Conservation (phyloP, 2,329 filamentous ascomycete genomes). For the Rhinocladiella similis region DNA sequence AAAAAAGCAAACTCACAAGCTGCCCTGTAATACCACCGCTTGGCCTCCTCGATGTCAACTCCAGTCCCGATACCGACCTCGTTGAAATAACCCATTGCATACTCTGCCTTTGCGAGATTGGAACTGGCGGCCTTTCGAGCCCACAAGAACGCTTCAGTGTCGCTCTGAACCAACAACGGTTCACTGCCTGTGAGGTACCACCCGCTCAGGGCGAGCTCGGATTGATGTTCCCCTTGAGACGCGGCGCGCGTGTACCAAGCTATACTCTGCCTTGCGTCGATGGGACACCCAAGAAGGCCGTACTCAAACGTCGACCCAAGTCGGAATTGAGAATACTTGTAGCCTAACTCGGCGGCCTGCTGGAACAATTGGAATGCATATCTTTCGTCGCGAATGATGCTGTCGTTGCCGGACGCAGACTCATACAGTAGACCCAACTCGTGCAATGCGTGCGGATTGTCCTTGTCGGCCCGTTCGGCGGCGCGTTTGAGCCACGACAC, state of each 20-base stretch:
- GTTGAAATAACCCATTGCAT: slow-evolving; percentile 88
- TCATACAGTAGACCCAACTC: slow-evolving; percentile 71
- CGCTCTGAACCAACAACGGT: slow-evolving; percentile 83
- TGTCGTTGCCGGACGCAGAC: slow-evolving; percentile 60
- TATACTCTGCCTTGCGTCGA: slow-evolving; percentile 83
- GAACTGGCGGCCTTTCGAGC: slow-evolving; percentile 87
- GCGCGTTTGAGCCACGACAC: slow-evolving; percentile 91
- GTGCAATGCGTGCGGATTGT: slow-evolving; percentile 94
- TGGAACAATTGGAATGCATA: slow-evolving; percentile 82
- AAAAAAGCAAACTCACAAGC: slow-evolving; percentile 68
- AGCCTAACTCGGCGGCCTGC: slow-evolving; percentile 82
- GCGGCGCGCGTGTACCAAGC: slow-evolving; percentile 93
- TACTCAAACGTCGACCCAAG: slow-evolving; percentile 89
- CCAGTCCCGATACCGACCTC: slow-evolving; percentile 90
- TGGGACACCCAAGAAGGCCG: slow-evolving; percentile 75
- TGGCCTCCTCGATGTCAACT: slow-evolving; percentile 88
- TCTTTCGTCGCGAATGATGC: slow-evolving; percentile 74
- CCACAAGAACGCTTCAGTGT: slow-evolving; percentile 97
- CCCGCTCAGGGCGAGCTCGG: slow-evolving; percentile 79
- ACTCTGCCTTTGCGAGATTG: slow-evolving; percentile 89
- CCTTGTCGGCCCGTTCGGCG: slow-evolving; percentile 79
- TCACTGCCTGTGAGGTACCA: slow-evolving; percentile 94
- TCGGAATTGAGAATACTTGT: slow-evolving; percentile 92
- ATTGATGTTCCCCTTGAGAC: slow-evolving; percentile 90
- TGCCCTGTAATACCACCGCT: slow-evolving; percentile 96